Evolutionary conservation across 257 asterid genomes (phyloP).

Genomic region (Nicotiana knightiana): DNA sequence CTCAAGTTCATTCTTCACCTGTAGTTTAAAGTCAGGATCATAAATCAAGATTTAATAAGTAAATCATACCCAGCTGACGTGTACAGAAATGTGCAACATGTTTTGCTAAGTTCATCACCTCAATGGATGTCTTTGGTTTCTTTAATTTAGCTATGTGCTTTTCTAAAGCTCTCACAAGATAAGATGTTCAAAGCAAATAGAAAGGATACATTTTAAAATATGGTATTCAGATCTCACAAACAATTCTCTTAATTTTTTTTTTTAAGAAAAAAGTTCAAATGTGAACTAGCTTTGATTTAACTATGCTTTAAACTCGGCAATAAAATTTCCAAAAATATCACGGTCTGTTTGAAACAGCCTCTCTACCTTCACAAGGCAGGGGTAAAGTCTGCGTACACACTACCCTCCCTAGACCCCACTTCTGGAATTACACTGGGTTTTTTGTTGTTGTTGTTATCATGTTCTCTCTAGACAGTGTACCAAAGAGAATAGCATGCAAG

Average conservation of each 20-base stretch:
- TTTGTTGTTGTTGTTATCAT: background rate
- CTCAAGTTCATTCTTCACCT: slow-evolving; percentile 60
- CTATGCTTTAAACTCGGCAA: background rate
- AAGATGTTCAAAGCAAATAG: too few species aligned
- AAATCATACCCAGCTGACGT: background rate
- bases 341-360: too few species aligned
- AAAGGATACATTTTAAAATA: too few species aligned
- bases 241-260: background rate
- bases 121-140: background rate
- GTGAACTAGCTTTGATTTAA: slow-evolving; percentile 1
- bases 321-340: background rate
- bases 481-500: background rate
- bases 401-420: too few species aligned
- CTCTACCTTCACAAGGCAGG: too few species aligned
- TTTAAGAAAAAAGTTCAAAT: background rate
- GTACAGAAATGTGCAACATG: background rate
- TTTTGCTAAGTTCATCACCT: background rate
- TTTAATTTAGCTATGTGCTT: background rate
- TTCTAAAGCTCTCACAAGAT: background rate
- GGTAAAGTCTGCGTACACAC: too few species aligned
- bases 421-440: too few species aligned
- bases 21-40: slow-evolving; percentile 12
- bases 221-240: background rate
- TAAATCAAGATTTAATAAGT: slow-evolving; percentile 10
- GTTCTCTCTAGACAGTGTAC: background rate